These are phyloP conservation scores for Chaetomium olivaceum DNA, from an alignment of 2,329 filamentous ascomycete genomes.

Conservation along the genomic window DNA sequence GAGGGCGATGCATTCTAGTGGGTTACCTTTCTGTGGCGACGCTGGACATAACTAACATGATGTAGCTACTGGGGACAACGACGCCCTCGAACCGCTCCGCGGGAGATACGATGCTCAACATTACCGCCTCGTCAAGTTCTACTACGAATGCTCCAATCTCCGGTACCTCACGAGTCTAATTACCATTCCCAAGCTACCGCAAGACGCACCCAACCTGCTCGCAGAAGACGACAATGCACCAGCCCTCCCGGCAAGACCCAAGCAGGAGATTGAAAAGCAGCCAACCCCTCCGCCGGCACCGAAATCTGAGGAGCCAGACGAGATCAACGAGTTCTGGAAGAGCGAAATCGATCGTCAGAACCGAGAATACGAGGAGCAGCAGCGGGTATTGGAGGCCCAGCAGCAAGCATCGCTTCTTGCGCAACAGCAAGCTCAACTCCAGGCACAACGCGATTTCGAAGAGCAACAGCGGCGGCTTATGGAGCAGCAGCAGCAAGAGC, in stretches of 20 bases:
- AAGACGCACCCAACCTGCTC: constrained; percentile 87
- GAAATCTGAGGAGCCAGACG: constrained; percentile 79
- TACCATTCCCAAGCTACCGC: constrained; percentile 90
- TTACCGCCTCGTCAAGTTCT: constrained; percentile 94
- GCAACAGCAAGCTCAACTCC: constrained; percentile 79
- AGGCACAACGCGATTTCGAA: constrained; percentile 93
- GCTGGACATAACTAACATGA: constrained; percentile 8
- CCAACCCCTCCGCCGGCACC: constrained; percentile 69
- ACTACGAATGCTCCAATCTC: constrained; percentile 98
- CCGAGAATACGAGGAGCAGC: constrained; percentile 92
- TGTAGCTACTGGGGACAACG: constrained; percentile 86
- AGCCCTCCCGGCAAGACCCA: constrained; percentile 77
- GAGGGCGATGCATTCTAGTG: constrained; percentile 93
- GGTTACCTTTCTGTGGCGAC: constrained; percentile 37
- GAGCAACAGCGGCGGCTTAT: constrained; percentile 85
- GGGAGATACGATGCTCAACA: constrained; percentile 93
- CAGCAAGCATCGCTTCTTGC: constrained; percentile 78
- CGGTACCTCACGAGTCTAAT: constrained; percentile 96
- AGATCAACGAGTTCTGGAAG: constrained; percentile 98
- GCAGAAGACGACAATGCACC: constrained; percentile 83
- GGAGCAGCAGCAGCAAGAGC: constrained; percentile 87
- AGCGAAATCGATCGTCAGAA: constrained; percentile 88
- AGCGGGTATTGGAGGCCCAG: constrained; percentile 81
- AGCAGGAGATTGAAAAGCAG: constrained; percentile 67
- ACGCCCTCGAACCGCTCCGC: constrained; percentile 84